These are phyloP conservation scores for Acacia concinna DNA, from an alignment of 331 rosid species.

Conservation along the genomic window DNA sequence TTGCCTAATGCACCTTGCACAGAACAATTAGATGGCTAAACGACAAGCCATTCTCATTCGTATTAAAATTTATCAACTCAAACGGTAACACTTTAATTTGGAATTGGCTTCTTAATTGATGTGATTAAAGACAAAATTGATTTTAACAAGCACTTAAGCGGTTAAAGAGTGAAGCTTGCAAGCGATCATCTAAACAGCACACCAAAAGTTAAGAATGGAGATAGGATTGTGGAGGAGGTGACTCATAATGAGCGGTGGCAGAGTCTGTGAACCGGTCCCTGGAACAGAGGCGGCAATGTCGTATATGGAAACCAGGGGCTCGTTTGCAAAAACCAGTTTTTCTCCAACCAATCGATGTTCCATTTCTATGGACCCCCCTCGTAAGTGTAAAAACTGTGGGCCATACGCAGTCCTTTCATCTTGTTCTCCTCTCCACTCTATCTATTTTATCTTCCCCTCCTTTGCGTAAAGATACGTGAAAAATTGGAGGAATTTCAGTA, in stretches of 20 bases:
- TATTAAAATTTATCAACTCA: neutral
- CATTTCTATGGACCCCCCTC: neutral
- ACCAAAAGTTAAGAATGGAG: neutral
- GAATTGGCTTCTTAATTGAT: constrained; percentile 5
- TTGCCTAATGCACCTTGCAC: no score
- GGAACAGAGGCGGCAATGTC: constrained; percentile 13
- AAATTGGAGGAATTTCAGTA: no score
- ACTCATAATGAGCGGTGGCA: constrained; percentile 13
- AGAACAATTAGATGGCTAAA: neutral
- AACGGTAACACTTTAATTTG: neutral
- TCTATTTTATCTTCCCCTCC: neutral
- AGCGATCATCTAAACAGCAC: neutral
- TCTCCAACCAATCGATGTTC: neutral
- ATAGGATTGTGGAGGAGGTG: neutral
- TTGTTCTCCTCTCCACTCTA: constrained; percentile 4
- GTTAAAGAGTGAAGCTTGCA: neutral
- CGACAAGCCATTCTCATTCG: neutral
- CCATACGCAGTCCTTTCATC: neutral
- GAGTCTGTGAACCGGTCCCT: neutral
- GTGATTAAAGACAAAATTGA: neutral
- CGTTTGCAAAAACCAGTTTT: constrained; percentile 30
- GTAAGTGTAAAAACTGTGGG: neutral
- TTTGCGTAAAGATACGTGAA: neutral
- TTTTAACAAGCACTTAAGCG: neutral
- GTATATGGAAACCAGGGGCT: constrained; percentile 27